These are phyloP conservation scores for Piper longum DNA, from an alignment of 164 flowering plant species.

Conservation along the genomic window DNA sequence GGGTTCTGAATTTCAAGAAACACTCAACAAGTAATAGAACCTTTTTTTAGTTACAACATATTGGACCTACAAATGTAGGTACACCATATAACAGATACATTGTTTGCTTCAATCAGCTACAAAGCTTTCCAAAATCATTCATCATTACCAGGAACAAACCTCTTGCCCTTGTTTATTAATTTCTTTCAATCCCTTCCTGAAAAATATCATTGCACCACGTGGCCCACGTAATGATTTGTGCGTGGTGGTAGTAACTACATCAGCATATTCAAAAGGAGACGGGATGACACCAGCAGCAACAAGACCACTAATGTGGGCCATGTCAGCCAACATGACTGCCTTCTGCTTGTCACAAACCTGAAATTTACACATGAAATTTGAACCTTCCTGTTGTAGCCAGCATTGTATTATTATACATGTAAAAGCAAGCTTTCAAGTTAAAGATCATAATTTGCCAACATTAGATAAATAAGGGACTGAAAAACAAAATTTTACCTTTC, in stretches of 20 bases:
- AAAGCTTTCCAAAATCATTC: not conserved
- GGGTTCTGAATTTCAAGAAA: not conserved
- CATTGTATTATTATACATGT: not conserved
- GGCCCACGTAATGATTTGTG: conserved; percentile 99
- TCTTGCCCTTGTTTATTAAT: conserved; percentile 73
- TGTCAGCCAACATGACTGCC: conserved; percentile 91
- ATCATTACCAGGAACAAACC: conserved; percentile 19
- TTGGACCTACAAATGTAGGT: not conserved
- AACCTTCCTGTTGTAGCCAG: not conserved
- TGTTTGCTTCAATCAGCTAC: not conserved
- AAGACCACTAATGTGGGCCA: conserved; percentile 99
- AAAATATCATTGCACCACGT: conserved; percentile 92
- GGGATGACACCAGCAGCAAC: conserved; percentile 98
- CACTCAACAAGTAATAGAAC: too few relatives aligned
- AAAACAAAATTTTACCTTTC: conserved; percentile 42
- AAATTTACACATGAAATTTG: not conserved
- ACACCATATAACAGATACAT: not conserved
- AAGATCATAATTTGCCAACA: not conserved
- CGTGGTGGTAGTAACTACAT: conserved; percentile 94
- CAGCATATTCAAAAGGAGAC: conserved; percentile 97
- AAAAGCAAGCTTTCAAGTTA: not conserved
- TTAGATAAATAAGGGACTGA: not conserved
- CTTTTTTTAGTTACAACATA: not conserved
- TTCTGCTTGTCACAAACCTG: conserved; percentile 96
- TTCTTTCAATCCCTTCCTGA: conserved; percentile 81